A percentile compares a stretch with the other conserved stretches of the same genome.
phyloP scores from a whole-genome alignment of 2,329 filamentous ascomycete species.

The Cadophora sp. region DNA sequence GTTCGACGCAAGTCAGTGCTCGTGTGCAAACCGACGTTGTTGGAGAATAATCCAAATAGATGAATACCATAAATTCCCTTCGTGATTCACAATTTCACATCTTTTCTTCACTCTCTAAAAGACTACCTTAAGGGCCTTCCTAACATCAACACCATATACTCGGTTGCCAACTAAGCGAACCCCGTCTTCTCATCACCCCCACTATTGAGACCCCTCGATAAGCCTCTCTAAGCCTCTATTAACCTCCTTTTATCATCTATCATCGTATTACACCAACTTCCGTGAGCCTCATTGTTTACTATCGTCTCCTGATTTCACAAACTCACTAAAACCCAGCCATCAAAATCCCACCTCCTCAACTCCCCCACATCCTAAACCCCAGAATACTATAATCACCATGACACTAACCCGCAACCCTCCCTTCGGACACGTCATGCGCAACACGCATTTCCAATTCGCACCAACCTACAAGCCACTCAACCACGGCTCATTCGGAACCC shows the following conservation, averaged over 20 bases:
- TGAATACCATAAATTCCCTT: too few species aligned
- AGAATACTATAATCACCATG: neutral
- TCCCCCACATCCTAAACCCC: neutral
- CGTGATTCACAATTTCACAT: too few species aligned
- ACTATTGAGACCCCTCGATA: conserved; percentile 5
- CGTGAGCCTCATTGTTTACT: too few species aligned
- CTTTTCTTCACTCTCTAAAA: too few species aligned
- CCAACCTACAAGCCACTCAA: conserved; percentile 39
- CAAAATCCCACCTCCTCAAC: neutral
- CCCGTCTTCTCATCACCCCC: neutral
- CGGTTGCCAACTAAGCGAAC: too few species aligned
- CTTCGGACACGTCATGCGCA: conserved; percentile 38
- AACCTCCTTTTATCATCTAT: neutral
- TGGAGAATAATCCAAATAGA: too few species aligned
- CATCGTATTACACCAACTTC: neutral
- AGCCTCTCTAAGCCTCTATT: too few species aligned
- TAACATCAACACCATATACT: too few species aligned
- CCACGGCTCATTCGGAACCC: conserved; percentile 77
- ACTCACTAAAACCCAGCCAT: neutral
- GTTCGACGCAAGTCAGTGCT: too few species aligned
- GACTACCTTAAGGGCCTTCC: too few species aligned
- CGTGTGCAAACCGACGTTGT: too few species aligned
- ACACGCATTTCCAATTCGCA: conserved; percentile 38
- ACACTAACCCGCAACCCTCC: conserved; percentile 32
- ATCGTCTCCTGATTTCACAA: neutral